Conservation (phyloP, 129 eudicot genomes). For the Flaveria trinervia region DNA sequence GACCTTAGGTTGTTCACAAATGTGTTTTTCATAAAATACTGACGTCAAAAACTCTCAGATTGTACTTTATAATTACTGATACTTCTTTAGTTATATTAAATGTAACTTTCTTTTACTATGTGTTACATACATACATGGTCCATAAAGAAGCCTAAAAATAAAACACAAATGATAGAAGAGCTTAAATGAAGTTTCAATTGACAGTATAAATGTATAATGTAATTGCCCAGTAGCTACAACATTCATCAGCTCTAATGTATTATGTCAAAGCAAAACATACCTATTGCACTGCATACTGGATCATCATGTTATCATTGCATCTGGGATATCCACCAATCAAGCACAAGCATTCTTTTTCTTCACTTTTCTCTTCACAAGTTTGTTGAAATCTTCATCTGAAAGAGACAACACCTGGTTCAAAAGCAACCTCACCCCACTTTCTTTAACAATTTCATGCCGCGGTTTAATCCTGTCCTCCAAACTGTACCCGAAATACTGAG, state of each 20-base stretch:
- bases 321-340: constrained; percentile 26
- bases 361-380: constrained; percentile 62
- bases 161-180: neutral
- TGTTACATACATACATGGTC: neutral
- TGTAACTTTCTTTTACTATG: neutral
- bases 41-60: neutral
- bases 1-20: neutral
- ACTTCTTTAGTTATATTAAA: neutral
- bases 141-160: neutral
- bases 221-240: constrained; percentile 34
- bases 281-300: constrained; percentile 34
- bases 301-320: constrained; percentile 28
- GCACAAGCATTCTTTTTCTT: constrained; percentile 54
- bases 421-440: constrained; percentile 63
- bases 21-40: neutral
- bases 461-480: constrained; percentile 84
- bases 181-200: neutral
- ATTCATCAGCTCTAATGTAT: constrained; percentile 32
- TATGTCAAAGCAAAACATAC: constrained; percentile 7
- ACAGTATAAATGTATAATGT: constrained; percentile 22
- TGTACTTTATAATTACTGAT: neutral
- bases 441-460: constrained; percentile 57
- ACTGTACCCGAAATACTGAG: constrained; percentile 87
- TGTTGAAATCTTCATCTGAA: constrained; percentile 55
- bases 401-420: constrained; percentile 79